These are phyloP conservation scores for Akebia trifoliata DNA, from an alignment of 164 flowering plant genomes.

Conservation along the genomic window DNA sequence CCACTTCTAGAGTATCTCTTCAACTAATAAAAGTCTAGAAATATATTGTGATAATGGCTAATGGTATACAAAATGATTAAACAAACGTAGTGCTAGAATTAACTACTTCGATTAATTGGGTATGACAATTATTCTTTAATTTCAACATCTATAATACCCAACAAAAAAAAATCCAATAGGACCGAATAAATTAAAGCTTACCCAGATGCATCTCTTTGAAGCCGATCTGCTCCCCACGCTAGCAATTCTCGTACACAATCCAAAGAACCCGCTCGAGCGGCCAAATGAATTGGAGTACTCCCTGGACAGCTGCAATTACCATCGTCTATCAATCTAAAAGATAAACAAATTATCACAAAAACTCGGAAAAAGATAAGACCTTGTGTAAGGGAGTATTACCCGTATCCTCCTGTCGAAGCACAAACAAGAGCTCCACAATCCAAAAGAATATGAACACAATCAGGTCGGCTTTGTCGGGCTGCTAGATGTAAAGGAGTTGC, in stretches of 20 bases:
- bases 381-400: conserved; percentile 38
- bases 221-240: conserved; percentile 65
- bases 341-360: background rate
- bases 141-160: background rate
- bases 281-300: conserved; percentile 95
- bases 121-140: background rate
- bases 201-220: conserved; percentile 52
- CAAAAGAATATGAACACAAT: conserved; percentile 70
- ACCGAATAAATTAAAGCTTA: background rate
- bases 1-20: background rate
- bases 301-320: conserved; percentile 64
- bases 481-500: conserved; percentile 95
- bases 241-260: conserved; percentile 65
- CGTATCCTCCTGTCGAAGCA: conserved; percentile 81
- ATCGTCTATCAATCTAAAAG: conserved; percentile 7
- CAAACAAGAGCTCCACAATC: conserved; percentile 87
- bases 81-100: background rate
- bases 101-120: background rate
- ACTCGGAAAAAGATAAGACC: background rate
- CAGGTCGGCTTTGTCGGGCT: conserved; percentile 76
- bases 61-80: background rate
- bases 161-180: background rate
- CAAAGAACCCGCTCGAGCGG: conserved; percentile 93
- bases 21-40: background rate
- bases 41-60: too few species aligned